Base-by-base conservation (phyloP, 1,284 basidiomycete species). In the Cystobasidium sp. region DNA sequence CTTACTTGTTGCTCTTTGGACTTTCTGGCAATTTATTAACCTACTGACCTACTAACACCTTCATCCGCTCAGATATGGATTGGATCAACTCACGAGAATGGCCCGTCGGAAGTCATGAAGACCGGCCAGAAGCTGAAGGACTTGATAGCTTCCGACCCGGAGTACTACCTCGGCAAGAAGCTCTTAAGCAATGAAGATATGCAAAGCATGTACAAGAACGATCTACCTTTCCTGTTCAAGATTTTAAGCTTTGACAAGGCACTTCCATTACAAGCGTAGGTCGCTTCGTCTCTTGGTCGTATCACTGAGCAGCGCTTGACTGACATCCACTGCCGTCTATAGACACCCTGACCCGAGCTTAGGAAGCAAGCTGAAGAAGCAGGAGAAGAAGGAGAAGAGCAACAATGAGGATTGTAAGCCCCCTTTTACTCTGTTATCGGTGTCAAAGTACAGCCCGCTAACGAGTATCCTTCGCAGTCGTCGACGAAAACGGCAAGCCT, bases 211-310 rank as follows among this genome's bases (percentile, higher is more conserved):
- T 78, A 77, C 59, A 66, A 67, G 55, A 44, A 75, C 51, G 72
- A 78, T 58, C 49, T 78, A 1, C 77, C 77, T 16, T 78, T 75
- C 65, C 66, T 78, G 20, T 78, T 78, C 74, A 78, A 78, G 75
- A 69, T 78, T 5, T 68, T 78, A 41, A 70, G 65, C 47, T 78
- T 78, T 69, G 77, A 78, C 70, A 78, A 78, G 49, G 76, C 77
- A 24, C 61, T 78, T 3, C 77, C 77, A 10, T 61, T 78, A 9
- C 77, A 78, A 56, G 74, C 64, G 74, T 55, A 65, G 71, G 68
- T 51, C 6, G 8, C 41, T 3, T n/a, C n/a, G n/a, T n/a, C n/a
- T n/a, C n/a, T n/a, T n/a, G n/a, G n/a, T n/a, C n/a, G n/a, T n/a
- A n/a, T n/a, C n/a, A n/a, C n/a, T n/a, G n/a, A n/a, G n/a, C n/a